Evolutionary conservation across 2,329 filamentous ascomycete genomes (phyloP).

Genomic region (Ceratocystis variospora): DNA sequence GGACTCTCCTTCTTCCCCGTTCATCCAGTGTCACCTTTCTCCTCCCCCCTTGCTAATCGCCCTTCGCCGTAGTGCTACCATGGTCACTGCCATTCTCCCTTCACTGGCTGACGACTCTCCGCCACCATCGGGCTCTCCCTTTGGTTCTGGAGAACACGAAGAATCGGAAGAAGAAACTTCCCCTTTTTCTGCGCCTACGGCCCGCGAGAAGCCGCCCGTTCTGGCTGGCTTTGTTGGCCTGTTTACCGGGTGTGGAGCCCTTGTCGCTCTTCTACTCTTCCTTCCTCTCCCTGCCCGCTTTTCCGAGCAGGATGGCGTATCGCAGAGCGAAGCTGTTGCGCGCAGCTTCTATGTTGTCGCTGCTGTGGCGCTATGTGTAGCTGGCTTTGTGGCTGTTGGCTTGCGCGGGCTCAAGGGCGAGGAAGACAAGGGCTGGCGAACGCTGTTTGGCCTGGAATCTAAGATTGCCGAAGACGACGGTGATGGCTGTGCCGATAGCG

Average conservation of each 20-base stretch:
- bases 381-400: slow-evolving; percentile 64
- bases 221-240: slow-evolving; percentile 83
- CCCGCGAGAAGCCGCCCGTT: slow-evolving; percentile 37
- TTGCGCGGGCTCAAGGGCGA: slow-evolving; percentile 57
- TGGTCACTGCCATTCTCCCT: slow-evolving; percentile 92
- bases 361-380: slow-evolving; percentile 54
- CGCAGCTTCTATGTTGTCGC: slow-evolving; percentile 83
- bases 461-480: not conserved
- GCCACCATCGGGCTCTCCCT: slow-evolving; percentile 20
- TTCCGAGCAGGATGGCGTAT: slow-evolving; percentile 53
- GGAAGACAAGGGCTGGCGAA: slow-evolving; percentile 57
- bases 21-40: not conserved
- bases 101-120: slow-evolving; percentile 40
- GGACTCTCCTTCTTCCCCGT: not conserved
- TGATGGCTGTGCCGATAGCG: not conserved
- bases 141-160: not conserved
- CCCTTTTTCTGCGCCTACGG: slow-evolving; percentile 45
- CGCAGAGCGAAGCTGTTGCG: slow-evolving; percentile 59
- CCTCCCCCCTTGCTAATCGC: not conserved
- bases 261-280: slow-evolving; percentile 70
- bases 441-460: slow-evolving; percentile 35
- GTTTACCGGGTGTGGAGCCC: slow-evolving; percentile 81
- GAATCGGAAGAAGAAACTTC: slow-evolving; percentile 31
- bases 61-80: slow-evolving; percentile 48
- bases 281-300: slow-evolving; percentile 77